Base-by-base conservation (phyloP, 805 yeast genomes). In the Yamadazyma phyllophila region DNA sequence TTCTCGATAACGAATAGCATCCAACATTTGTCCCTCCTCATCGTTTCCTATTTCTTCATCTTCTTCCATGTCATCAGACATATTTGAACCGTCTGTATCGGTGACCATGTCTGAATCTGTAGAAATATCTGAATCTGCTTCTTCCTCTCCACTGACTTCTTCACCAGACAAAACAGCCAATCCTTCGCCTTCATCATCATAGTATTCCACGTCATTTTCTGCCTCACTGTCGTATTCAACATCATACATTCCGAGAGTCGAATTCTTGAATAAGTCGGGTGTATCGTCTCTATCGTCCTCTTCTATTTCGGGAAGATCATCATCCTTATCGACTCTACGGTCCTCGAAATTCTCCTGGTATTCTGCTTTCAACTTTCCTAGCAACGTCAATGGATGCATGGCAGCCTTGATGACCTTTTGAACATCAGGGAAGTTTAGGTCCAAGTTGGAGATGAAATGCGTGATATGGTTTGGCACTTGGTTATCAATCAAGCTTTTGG, bases 181-280 rank as follows among this genome's bases (percentile, higher is more conserved):
- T 2, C 61, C 63, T 6, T 58, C 71, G 34, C 56, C 66, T n/a
- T 58, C 67, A 13, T 63, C 67, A 34, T 61, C 63, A 38, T 58
- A 64, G 20, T 74, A 79, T 20, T 71, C 76, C 17, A 71, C 78
- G n/a, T 71, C 80, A 33, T 49, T 46, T 7, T 77, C 83, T 20
- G 24, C 24, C 29, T 82, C 85, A 36, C 79, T 78, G 51, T 81
- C 85, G 30, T 78, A 76, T 42, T 84, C 94, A 33, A 87, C 83
- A 55, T 92, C 97, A 60, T 85, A 92, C 95, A 92, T 91, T 1
- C 97, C 97, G 34, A 92, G 71, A 0, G 97, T 88, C 0, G 97
- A 91, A 60, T 94, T 91, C 33, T 85, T 73, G 63, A 92, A 82
- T 57, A 91, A 70, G 60, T 91, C 91, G 0, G 96, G 90, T 0